phyloP scores from a whole-genome alignment of 192 early-diverging fungal genomes.

The Coemansia sp. region DNA sequence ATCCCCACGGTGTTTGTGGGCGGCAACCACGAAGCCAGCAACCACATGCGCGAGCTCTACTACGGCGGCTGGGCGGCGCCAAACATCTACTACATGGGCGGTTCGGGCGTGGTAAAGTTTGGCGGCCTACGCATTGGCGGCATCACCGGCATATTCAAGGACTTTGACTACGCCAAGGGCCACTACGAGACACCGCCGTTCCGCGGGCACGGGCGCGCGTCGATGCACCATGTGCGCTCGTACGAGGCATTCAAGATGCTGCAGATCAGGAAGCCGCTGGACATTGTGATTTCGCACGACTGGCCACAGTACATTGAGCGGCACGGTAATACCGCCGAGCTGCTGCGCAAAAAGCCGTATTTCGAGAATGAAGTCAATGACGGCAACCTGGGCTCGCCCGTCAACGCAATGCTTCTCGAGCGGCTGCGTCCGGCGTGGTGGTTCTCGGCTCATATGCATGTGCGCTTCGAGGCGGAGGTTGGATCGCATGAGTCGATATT shows the following conservation, averaged over 20 bases:
- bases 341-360: constrained; percentile 75
- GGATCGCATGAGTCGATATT: constrained; percentile 42
- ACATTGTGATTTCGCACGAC: constrained; percentile 94
- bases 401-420: constrained; percentile 73
- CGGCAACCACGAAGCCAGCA: constrained; percentile 97
- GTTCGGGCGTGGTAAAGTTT: constrained; percentile 83
- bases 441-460: constrained; percentile 97
- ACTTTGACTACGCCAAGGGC: constrained; percentile 60
- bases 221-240: constrained; percentile 86
- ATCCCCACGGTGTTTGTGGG: constrained; percentile 95
- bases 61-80: constrained; percentile 95
- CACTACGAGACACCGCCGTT: constrained; percentile 85
- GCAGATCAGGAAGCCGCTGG: constrained; percentile 74
- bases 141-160: constrained; percentile 89
- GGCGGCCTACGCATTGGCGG: constrained; percentile 93
- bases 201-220: constrained; percentile 61
- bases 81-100: constrained; percentile 93
- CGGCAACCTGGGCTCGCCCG: constrained; percentile 69
- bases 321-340: constrained; percentile 67
- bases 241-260: constrained; percentile 81
- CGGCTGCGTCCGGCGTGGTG: constrained; percentile 83
- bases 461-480: constrained; percentile 80
- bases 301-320: constrained; percentile 90
- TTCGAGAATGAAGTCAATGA: constrained; percentile 70
- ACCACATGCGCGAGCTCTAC: constrained; percentile 95